phyloP scores from a whole-genome alignment of 176 grass and related monocot species.

The Guadua angustifolia region DNA sequence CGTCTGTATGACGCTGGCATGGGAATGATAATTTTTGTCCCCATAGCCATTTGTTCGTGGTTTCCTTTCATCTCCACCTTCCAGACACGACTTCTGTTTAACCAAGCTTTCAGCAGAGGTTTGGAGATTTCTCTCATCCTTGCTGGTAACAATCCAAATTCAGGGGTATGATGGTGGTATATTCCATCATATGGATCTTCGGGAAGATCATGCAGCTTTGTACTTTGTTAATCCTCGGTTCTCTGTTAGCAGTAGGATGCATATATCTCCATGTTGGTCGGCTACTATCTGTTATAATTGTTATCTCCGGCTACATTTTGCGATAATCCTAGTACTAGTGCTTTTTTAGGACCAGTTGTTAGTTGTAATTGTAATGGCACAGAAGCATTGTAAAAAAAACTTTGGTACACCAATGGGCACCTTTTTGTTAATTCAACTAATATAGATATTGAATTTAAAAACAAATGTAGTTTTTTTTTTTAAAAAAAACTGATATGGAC shows the following conservation, averaged over 20 bases:
- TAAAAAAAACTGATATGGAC: too few relatives aligned
- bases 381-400: background rate
- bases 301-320: background rate
- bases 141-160: constrained; percentile 87
- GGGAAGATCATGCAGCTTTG: background rate
- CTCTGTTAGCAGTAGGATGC: constrained; percentile 43
- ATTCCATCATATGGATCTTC: background rate
- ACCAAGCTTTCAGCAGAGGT: constrained; percentile 95
- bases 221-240: constrained; percentile 7
- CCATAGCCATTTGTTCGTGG: constrained; percentile 75
- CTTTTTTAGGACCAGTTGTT: background rate
- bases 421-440: background rate
- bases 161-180: constrained; percentile 49
- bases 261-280: constrained; percentile 39
- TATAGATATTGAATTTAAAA: background rate
- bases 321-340: background rate
- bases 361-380: background rate
- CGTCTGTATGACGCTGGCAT: constrained; percentile 75
- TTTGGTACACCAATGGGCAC: background rate
- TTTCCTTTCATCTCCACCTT: constrained; percentile 89
- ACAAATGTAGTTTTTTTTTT: too few relatives aligned
- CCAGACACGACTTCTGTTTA: constrained; percentile 88
- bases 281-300: constrained; percentile 14
- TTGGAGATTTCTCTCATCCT: constrained; percentile 97
- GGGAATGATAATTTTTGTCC: constrained; percentile 76